Evolutionary conservation across 441 rosid species (phyloP).

Genomic region (Macaranga tanarius): DNA sequence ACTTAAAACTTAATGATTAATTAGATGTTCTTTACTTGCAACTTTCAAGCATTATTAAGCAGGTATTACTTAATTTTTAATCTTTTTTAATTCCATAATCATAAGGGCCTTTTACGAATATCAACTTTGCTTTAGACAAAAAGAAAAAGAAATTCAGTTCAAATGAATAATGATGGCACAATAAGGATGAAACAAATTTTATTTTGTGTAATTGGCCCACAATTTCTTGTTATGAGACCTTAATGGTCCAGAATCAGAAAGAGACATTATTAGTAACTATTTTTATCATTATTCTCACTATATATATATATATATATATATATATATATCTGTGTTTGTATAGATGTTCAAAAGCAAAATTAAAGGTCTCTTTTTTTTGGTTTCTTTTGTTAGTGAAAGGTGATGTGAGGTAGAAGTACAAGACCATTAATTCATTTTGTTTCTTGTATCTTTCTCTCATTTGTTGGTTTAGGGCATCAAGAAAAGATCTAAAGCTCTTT

Average conservation of each 20-base stretch:
- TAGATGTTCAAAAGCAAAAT: constrained; percentile 10
- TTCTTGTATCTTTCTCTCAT: constrained; percentile 1
- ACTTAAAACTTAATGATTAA: not conserved
- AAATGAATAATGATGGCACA: constrained; percentile 27
- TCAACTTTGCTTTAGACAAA: constrained; percentile 25
- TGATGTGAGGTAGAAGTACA: constrained; percentile 35
- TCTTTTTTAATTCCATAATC: constrained; percentile 24
- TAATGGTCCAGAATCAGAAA: constrained; percentile 23
- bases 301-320: not conserved
- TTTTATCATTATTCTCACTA: not conserved
- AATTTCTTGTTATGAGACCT: constrained; percentile 12
- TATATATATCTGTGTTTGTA: no score
- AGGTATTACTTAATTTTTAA: not conserved
- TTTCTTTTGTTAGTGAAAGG: constrained; percentile 34
- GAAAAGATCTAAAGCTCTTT: constrained; percentile 12
- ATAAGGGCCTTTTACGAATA: constrained; percentile 23
- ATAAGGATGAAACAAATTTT: constrained; percentile 16
- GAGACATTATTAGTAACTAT: not conserved
- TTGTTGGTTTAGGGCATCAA: constrained; percentile 24
- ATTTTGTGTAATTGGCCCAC: constrained; percentile 16
- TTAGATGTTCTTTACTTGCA: constrained; percentile 13
- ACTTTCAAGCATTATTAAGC: constrained; percentile 15
- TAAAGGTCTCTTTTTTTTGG: not conserved
- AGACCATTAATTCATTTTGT: constrained; percentile 7
- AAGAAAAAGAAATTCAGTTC: constrained; percentile 18